A percentile compares a stretch with the other conserved stretches of the same genome.
Conservation (phyloP, 2,329 filamentous ascomycete genomes). For the Penicillium sp. region DNA sequence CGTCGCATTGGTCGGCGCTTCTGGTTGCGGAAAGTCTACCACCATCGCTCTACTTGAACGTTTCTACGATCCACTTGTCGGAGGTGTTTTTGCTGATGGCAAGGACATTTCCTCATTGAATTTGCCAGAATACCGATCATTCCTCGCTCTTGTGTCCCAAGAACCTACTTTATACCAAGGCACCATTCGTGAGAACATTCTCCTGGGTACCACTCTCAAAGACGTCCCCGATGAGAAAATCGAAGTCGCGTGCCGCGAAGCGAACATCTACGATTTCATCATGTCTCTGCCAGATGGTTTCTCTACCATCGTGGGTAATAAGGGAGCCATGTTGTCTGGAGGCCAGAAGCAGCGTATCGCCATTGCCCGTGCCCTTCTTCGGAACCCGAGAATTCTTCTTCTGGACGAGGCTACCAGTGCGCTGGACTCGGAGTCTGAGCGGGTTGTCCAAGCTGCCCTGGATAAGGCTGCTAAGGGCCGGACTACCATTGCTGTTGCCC, state of each 20-base stretch:
- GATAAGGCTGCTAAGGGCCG: slow-evolving; percentile 74
- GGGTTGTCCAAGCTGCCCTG: slow-evolving; percentile 82
- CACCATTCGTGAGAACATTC: slow-evolving; percentile 84
- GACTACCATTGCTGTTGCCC: slow-evolving; percentile 90
- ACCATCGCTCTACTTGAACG: slow-evolving; percentile 60
- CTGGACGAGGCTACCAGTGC: slow-evolving; percentile 87
- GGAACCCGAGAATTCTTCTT: slow-evolving; percentile 78
- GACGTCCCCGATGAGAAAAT: slow-evolving; percentile 56
- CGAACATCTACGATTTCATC: slow-evolving; percentile 93
- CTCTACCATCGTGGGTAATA: slow-evolving; percentile 84
- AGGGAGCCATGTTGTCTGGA: slow-evolving; percentile 77
- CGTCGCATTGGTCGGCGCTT: slow-evolving; percentile 54
- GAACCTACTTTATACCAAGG: slow-evolving; percentile 95
- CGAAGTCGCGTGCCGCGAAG: slow-evolving; percentile 74
- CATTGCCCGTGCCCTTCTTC: slow-evolving; percentile 78
- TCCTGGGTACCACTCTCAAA: slow-evolving; percentile 68
- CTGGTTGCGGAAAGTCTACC: slow-evolving; percentile 63
- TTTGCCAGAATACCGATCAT: slow-evolving; percentile 78
- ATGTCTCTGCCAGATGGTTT: slow-evolving; percentile 81
- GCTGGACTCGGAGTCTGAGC: slow-evolving; percentile 83
- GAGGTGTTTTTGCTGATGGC: slow-evolving; percentile 75
- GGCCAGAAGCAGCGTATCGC: slow-evolving; percentile 94
- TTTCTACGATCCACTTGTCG: slow-evolving; percentile 62
- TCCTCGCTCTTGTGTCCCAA: slow-evolving; percentile 85
- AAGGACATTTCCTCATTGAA: slow-evolving; percentile 79